phyloP scores from a whole-genome alignment of 805 yeast species.

The Kluyveromyces siamensis region DNA sequence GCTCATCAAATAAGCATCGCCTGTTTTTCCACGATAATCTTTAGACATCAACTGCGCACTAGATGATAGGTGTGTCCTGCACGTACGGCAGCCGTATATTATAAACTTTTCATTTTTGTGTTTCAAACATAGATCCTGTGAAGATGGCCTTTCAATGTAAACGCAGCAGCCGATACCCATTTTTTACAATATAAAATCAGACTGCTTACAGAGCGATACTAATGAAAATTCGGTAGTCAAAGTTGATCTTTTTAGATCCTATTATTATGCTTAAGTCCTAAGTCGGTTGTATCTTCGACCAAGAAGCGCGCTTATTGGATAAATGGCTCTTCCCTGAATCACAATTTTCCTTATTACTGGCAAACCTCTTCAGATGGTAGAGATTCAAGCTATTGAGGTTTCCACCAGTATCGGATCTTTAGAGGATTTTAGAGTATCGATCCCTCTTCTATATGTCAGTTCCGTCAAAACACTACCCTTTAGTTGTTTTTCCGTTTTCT shows the following conservation, averaged over 20 bases:
- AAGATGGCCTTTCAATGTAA: constrained; percentile 16
- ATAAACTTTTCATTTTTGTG: constrained; percentile 12
- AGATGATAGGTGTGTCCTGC: constrained; percentile 26
- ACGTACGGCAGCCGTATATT: constrained; percentile 26
- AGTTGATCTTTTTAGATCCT: too few species aligned
- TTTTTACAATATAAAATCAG: neutral
- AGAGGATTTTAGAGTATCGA: neutral
- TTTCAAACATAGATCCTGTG: constrained; percentile 3
- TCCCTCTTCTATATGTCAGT: neutral
- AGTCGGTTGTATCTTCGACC: neutral
- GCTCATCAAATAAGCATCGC: constrained; percentile 47
- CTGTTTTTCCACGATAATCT: constrained; percentile 47
- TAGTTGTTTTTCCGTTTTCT: neutral
- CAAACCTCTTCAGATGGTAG: neutral
- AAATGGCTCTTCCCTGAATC: neutral
- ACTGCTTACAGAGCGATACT: neutral
- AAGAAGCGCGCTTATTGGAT: neutral
- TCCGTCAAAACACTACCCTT: neutral
- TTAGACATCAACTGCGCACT: constrained; percentile 26
- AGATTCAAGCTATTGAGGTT: neutral
- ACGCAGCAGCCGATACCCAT: constrained; percentile 24
- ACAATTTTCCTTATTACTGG: neutral
- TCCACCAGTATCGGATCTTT: neutral
- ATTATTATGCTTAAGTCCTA: neutral
- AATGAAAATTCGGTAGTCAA: too few species aligned